Evolutionary conservation across 2,329 filamentous ascomycete species (phyloP), one percentile per base, ranked within the genome.

Genomic region (Pseudocercospora cruenta): DNA sequence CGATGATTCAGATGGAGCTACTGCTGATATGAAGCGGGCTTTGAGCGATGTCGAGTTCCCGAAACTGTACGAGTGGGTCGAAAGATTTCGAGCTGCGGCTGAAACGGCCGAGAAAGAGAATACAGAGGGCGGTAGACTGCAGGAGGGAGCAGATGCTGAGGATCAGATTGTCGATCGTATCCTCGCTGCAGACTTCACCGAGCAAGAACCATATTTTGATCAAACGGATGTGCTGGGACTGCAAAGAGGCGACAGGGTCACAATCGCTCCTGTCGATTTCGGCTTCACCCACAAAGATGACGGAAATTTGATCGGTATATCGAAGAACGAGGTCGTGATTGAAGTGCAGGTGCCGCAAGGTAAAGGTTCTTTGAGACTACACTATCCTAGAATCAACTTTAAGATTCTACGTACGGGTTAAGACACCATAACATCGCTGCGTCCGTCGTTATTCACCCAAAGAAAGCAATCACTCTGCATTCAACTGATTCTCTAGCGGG

Each of bases 351-450:
- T 64, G 21, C 67, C 69, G 9, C 36, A 49, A 1, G 65, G 54
- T 5, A 39, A 64, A 22, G 69, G 65, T 12, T 61, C 49, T 36
- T 51, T 71, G 28, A 61, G 69, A 43, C 28, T 71, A 36, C 69
- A 71, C 54, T 69, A 65, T 39, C 69, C 67, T 7, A 58, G 69
- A 26, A 69, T 71, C 65, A 71, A 70, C 60, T 70, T 69, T 62
- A 69, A 70, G 63, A 62, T 69, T 12, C 22, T 64, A 43, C 49
- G 60, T 19, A 43, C 51, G 4, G 21, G 47, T 14, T 60, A 26
- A 28, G 6, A 1, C 7, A n/a, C 16, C 10, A 31, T 53, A 8
- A 16, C 2, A 28, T 14, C 2, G 49, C 7, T 28, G 31, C 33
- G 9, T 54, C 0, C n/a, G 14, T 24, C 24, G 12, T 16, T 1